Evolutionary conservation across 306 rosid species (phyloP).

Genomic region (Begonia masoniana): DNA sequence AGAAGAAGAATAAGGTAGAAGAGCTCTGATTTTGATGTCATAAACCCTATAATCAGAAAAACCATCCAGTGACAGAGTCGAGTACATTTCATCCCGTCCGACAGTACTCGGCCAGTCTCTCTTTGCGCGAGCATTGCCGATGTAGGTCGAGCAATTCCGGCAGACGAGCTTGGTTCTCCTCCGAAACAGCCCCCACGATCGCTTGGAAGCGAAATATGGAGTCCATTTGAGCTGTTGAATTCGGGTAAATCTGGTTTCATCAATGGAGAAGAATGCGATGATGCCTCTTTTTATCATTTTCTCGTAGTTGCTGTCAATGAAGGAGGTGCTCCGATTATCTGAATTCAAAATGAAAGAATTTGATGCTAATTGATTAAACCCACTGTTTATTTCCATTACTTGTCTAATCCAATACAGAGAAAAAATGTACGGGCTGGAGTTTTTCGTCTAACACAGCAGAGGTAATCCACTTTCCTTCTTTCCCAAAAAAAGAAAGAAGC

Average conservation of each 20-base stretch:
- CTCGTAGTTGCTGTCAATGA: conserved; percentile 8
- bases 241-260: conserved; percentile 19
- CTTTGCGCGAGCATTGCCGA: no score
- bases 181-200: no score
- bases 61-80: conserved; percentile 12
- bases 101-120: neutral
- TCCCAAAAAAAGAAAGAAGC: no score
- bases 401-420: no score
- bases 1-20: conserved; percentile 15
- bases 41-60: conserved; percentile 14
- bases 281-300: conserved; percentile 16
- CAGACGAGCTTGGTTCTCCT: no score
- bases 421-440: no score
- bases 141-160: no score
- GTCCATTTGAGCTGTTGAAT: conserved; percentile 9
- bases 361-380: no score
- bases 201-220: no score
- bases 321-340: conserved; percentile 13
- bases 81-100: neutral
- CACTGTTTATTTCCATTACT: no score
- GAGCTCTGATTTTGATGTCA: conserved; percentile 15
- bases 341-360: conserved; percentile 15
- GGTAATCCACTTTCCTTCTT: no score
- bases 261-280: conserved; percentile 20
- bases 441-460: no score